Conservation (phyloP, 108 stramenopile species). For the Cyclotella distinguenda region DNA sequence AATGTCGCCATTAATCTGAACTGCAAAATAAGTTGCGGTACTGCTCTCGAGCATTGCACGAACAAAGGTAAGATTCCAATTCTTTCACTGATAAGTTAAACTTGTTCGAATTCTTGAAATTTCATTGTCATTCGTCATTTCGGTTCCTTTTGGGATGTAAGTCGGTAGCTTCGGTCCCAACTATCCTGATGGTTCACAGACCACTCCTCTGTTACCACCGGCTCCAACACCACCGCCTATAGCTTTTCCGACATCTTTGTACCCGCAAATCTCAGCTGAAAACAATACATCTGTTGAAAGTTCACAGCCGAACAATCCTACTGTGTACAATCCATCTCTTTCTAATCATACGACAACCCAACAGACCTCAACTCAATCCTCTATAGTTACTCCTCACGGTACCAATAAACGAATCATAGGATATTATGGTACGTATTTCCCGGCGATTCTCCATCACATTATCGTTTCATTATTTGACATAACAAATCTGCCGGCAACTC, state of each 20-base stretch:
- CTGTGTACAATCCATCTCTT: background rate
- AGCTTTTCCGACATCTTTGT: background rate
- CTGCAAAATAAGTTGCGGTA: constrained; percentile 10
- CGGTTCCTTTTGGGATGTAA: background rate
- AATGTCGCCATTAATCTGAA: background rate
- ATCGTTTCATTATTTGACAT: too few relatives aligned
- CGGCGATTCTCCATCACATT: too few relatives aligned
- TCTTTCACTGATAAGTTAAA: background rate
- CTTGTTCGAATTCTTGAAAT: too few relatives aligned
- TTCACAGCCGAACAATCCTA: too few relatives aligned
- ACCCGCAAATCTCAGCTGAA: background rate
- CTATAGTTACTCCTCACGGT: constrained; percentile 9
- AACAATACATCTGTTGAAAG: too few relatives aligned
- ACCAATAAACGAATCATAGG: constrained; percentile 31
- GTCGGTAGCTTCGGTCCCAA: constrained; percentile 4
- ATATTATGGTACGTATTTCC: constrained; percentile 18
- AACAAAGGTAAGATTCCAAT: background rate
- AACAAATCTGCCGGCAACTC: too few relatives aligned
- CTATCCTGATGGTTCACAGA: background rate
- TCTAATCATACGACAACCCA: constrained; percentile 5
- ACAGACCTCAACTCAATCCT: background rate
- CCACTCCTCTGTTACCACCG: background rate
- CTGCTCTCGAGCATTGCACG: constrained; percentile 3
- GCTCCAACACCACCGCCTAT: background rate
- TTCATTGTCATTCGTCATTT: too few relatives aligned